Conservation (phyloP, 2,329 filamentous ascomycete species). For the Dothiorella sarmentorum region DNA sequence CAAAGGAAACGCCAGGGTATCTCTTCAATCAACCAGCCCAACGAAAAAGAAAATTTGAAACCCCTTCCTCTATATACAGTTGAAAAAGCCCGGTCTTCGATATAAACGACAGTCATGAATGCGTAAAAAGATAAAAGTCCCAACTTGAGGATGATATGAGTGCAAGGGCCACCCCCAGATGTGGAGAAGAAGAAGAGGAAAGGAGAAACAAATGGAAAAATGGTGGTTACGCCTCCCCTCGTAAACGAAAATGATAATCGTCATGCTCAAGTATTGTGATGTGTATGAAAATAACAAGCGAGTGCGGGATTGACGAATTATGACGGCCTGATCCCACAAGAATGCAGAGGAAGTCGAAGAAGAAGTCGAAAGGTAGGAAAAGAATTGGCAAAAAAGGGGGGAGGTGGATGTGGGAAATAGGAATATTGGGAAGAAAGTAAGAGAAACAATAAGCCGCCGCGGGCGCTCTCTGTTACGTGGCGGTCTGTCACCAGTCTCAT, state of each 20-base stretch:
- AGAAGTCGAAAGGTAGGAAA: no score
- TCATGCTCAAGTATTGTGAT: not conserved
- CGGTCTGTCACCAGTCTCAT: no score
- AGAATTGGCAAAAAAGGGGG: not conserved
- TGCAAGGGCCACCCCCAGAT: not conserved
- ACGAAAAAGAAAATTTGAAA: not conserved
- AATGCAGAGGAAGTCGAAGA: not conserved
- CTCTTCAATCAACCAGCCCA: not conserved
- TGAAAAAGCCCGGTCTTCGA: not conserved
- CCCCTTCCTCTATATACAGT: not conserved
- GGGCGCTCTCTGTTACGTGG: no score
- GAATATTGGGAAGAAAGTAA: not conserved
- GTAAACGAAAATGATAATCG: not conserved
- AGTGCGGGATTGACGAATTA: not conserved
- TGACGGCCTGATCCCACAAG: not conserved
- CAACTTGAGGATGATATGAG: not conserved
- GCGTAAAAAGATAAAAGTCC: not conserved
- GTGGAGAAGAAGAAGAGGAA: not conserved
- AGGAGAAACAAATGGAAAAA: not conserved
- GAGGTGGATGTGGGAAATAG: not conserved
- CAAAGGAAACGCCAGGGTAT: slow-evolving; percentile 9
- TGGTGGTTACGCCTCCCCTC: not conserved
- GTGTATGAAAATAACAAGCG: not conserved
- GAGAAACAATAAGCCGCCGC: no score
- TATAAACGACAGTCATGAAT: slow-evolving; percentile 10